phyloP scores from a whole-genome alignment of 352 stramenopile species.

The Elongisporangium anandrum region DNA sequence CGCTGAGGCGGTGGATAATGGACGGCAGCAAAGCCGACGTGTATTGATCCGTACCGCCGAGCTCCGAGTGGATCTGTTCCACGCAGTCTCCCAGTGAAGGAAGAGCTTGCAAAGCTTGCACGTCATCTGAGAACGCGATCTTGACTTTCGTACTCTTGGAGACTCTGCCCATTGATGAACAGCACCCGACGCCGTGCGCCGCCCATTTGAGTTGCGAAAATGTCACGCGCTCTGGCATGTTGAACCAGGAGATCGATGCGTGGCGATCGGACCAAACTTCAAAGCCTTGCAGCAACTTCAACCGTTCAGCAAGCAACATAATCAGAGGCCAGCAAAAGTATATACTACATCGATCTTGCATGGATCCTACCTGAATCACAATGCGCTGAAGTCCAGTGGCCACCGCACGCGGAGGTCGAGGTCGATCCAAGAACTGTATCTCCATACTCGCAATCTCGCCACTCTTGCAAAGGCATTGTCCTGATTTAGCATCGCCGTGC shows the following conservation, averaged over 20 bases:
- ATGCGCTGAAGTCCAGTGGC: constrained; percentile 28
- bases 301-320: not conserved
- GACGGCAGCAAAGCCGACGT: constrained; percentile 27
- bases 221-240: constrained; percentile 22
- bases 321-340: no score
- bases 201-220: constrained; percentile 26
- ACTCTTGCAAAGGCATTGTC: constrained; percentile 23
- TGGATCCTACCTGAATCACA: constrained; percentile 12
- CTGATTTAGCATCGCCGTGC: not conserved
- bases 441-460: constrained; percentile 18
- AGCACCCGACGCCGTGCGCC: constrained; percentile 27
- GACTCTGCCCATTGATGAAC: constrained; percentile 21
- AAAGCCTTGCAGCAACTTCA: constrained; percentile 31
- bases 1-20: constrained; percentile 29
- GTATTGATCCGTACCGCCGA: constrained; percentile 39
- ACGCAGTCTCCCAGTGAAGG: constrained; percentile 19
- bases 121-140: constrained; percentile 22
- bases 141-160: constrained; percentile 16
- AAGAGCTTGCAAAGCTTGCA: not conserved
- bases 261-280: constrained; percentile 33
- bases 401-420: constrained; percentile 31
- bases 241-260: constrained; percentile 42
- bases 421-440: constrained; percentile 32
- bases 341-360: no score
- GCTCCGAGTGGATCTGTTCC: constrained; percentile 18